Evolutionary conservation across 2,329 filamentous ascomycete species (phyloP), one percentile per base, ranked within the genome.

Genomic region (Neoarthrinium moseri): DNA sequence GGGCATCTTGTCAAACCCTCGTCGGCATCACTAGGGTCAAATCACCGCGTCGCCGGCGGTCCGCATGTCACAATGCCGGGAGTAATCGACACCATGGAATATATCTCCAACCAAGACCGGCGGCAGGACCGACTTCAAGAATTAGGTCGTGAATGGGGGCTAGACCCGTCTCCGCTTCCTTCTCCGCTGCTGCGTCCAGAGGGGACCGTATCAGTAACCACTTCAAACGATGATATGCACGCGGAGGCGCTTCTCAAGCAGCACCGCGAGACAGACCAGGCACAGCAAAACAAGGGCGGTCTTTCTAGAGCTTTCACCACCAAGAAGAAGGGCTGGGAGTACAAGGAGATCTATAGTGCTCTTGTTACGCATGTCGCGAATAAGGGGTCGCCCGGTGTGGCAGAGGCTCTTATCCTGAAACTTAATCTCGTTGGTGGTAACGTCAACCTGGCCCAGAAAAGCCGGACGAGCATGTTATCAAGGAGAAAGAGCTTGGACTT

Each of bases 231-330:
- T 51, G 75, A 81, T 40, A 59, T 67, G 21, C 60, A 67, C 4
- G 78, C 78, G n/a, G 79, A 83, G 43, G 73, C 77, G 26, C 65
- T 81, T 23, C 65, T 83, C 43, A 74, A 75, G 52, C 69, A 69
- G 20, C 71, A 72, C 32, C 66, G 71, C 11, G 42, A 60, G 24
- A 50, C 51, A 26, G 63, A 63, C 13, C 62, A 65, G 30, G 53
- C 60, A 4, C 57, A 59, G 5, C 64, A 68, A 6, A 63, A 64
- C 45, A 73, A 71, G 49, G 66, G 64, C 45, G 60, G 65, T 4
- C 59, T 75, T 3, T 66, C 70, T 2, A 67, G 70, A 7, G 70
- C 71, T 10, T 75, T 75, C 49, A 70, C 66, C 1, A 72, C 69
- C 49, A 74, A 70, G 49, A 74, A 68, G 53, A 79, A 79, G 56